Evolutionary conservation across 768 basidiomycete species (phyloP).

Genomic region (Leucosporidium creatinivorum): DNA sequence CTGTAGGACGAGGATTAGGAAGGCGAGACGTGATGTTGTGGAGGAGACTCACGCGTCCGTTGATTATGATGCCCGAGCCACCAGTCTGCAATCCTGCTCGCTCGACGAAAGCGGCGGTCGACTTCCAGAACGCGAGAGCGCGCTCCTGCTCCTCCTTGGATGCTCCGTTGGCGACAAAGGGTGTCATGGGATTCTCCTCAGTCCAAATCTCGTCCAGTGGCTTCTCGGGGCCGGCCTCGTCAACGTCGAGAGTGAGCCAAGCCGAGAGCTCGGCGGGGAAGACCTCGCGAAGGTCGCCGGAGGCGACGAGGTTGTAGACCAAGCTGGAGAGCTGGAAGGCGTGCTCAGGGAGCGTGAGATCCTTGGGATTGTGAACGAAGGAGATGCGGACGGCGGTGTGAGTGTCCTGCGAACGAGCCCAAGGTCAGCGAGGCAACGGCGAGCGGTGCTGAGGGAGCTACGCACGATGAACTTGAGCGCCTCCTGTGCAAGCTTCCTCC

Average conservation of each 20-base stretch:
- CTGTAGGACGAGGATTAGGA: no score
- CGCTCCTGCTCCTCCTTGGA: no score
- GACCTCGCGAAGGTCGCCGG: constrained; percentile 44
- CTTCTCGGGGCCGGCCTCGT: constrained; percentile 1
- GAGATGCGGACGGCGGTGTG: constrained; percentile 56
- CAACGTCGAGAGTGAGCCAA: constrained; percentile 19
- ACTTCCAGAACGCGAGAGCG: no score
- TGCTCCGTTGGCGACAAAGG: constrained; percentile 22
- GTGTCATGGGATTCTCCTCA: constrained; percentile 16
- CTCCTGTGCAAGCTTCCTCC: constrained; percentile 54
- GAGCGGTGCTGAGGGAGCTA: neutral
- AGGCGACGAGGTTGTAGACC: constrained; percentile 50
- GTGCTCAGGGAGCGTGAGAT: neutral
- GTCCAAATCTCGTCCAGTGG: constrained; percentile 7
- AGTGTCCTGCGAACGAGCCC: constrained; percentile 42
- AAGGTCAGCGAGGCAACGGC: neutral
- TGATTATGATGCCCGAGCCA: constrained; percentile 55
- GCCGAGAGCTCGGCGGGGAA: constrained; percentile 20
- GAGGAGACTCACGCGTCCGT: constrained; percentile 84
- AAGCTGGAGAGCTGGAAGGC: constrained; percentile 39
- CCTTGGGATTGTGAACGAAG: constrained; percentile 65
- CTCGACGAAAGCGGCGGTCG: constrained; percentile 40
- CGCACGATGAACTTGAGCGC: constrained; percentile 61
- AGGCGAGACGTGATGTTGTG: constrained; percentile 38
- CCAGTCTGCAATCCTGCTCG: constrained; percentile 39